A percentile compares a stretch with the other conserved stretches of the same genome.
Evolutionary conservation across 441 rosid genomes (phyloP).

Genomic region (Adansonia rubrostipa): DNA sequence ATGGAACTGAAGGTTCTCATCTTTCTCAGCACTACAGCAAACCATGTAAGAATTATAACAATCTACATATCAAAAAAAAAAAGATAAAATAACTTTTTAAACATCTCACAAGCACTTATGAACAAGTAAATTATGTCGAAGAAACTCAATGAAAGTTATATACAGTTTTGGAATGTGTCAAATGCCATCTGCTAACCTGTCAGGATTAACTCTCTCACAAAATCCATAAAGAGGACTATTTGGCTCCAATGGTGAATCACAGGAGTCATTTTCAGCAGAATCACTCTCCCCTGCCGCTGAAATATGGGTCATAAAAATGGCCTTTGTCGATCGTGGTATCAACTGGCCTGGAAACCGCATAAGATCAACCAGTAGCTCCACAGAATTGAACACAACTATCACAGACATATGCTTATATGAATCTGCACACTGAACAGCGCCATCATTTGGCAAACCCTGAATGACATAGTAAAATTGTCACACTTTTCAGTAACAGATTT

Average conservation of each 20-base stretch:
- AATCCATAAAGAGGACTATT: conserved; percentile 93
- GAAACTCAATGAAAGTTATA: not conserved
- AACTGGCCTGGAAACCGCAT: conserved; percentile 96
- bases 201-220: conserved; percentile 82
- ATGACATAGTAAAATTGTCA: conserved; percentile 1
- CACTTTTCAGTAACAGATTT: not conserved
- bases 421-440: conserved; percentile 71
- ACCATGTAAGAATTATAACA: conserved; percentile 30
- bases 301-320: conserved; percentile 89
- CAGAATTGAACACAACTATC: conserved; percentile 81
- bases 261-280: conserved; percentile 99
- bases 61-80: conserved; percentile 1
- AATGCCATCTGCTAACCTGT: conserved; percentile 53
- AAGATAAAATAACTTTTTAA: not conserved
- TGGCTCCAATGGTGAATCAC: conserved; percentile 98
- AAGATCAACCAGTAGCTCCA: conserved; percentile 91
- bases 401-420: conserved; percentile 93
- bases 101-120: not conserved
- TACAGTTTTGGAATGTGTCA: not conserved
- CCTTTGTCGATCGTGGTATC: conserved; percentile 84
- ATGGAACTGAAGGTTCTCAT: conserved; percentile 70
- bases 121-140: not conserved
- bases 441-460: conserved; percentile 96
- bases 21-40: conserved; percentile 76
- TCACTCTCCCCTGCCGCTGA: conserved; percentile 98